Evolutionary conservation across 2,329 filamentous ascomycete genomes (phyloP), one percentile per base, ranked within the genome.

Genomic region (Colletotrichum sp.): DNA sequence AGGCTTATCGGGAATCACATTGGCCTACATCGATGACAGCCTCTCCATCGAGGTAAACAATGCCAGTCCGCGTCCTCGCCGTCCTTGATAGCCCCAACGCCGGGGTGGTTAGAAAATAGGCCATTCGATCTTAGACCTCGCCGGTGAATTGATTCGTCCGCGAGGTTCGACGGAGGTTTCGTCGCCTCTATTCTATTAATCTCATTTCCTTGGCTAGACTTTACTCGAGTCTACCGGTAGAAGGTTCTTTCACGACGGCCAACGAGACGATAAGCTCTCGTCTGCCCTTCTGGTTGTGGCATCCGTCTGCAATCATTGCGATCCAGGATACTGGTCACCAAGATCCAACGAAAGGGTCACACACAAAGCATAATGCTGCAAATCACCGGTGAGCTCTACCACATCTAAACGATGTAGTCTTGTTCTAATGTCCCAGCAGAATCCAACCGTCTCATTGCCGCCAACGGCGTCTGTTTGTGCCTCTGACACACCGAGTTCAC

Each of bases 41-140:
- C 38, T 36, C 12, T 14, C 36, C 43, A 63, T 64, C 38, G 55
- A 64, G 12, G 58, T 58, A 75, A 77, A 77, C 61, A 62, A 81
- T 82, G 78, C 74, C 76, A 61, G 69, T 72, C 75, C 73, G 71
- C 68, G 74, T 76, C 69, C 65, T 52, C 62, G 13, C 62, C 62
- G 58, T 70, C 67, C 68, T 83, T 81, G 82, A 86, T 86, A 89
- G 84, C 88, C 89, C 89, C 88, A 90, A 88, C 80, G 88, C 76
- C 78, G 88, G 88, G 89, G 88, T 89, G 76, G 79, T 79, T 77
- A 81, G 79, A 79, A 80, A 87, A 80, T 90, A 86, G 85, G 77
- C 77, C 71, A 38, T 67, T 67, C 71, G 76, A 74, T 75, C 75
- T 72, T 72, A 76, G 68, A 75, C 81, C 79, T 83, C 78, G 78